phyloP scores from a whole-genome alignment of 805 yeast genomes.

The Schwanniomyces sp. region DNA sequence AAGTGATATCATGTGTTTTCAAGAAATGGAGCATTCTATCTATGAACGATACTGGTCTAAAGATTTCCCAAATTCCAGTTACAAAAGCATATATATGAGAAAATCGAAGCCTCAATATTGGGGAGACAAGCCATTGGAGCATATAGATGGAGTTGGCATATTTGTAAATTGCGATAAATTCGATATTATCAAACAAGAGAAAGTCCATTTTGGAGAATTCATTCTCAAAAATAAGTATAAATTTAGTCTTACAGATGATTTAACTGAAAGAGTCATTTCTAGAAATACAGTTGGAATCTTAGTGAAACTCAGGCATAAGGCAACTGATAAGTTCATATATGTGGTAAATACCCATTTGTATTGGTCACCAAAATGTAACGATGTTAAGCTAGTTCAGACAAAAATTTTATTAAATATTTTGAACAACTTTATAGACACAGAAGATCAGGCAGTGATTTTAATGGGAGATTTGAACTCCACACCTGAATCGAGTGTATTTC shows the following conservation, averaged over 20 bases:
- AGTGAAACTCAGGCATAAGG: conserved; percentile 55
- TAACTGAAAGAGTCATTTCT: conserved; percentile 33
- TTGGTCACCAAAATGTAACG: conserved; percentile 97
- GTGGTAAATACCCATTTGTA: conserved; percentile 92
- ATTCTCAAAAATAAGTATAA: conserved; percentile 19
- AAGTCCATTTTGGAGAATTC: conserved; percentile 29
- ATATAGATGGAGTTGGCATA: conserved; percentile 62
- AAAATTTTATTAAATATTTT: conserved; percentile 89
- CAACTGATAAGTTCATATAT: conserved; percentile 68
- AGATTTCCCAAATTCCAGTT: conserved; percentile 31
- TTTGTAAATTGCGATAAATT: conserved; percentile 52
- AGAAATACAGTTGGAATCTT: conserved; percentile 57
- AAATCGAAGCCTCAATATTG: conserved; percentile 57
- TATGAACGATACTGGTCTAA: conserved; percentile 41
- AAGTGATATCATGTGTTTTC: conserved; percentile 61
- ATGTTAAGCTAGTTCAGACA: conserved; percentile 93
- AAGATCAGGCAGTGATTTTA: conserved; percentile 71
- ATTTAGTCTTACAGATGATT: conserved; percentile 32
- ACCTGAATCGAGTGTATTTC: conserved; percentile 86
- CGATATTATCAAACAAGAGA: conserved; percentile 31
- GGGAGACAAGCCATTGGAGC: conserved; percentile 37
- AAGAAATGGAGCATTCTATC: conserved; percentile 49
- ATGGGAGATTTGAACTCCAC: conserved; percentile 97
- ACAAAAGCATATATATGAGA: conserved; percentile 45
- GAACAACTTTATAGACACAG: conserved; percentile 58